Evolutionary conservation across 805 yeast species (phyloP).

Genomic region (Saturnispora serradocipensis): DNA sequence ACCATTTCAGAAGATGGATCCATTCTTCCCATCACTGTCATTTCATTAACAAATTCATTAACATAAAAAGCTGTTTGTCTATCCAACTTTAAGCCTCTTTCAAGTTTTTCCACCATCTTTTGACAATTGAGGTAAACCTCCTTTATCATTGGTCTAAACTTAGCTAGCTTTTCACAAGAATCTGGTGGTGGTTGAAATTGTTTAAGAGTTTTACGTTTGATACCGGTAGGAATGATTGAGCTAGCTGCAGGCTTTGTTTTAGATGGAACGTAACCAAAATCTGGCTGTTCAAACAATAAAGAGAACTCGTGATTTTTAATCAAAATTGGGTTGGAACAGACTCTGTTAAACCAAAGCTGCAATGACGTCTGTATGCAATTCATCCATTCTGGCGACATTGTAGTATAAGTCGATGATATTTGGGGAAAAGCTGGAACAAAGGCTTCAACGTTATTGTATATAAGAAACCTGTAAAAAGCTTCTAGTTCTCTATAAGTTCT

Average conservation of each 20-base stretch:
- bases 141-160: conserved; percentile 81
- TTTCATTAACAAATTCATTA: conserved; percentile 38
- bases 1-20: conserved; percentile 61
- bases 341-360: conserved; percentile 81
- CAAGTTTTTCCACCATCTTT: conserved; percentile 43
- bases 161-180: conserved; percentile 69
- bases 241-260: conserved; percentile 31
- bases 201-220: conserved; percentile 81
- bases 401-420: conserved; percentile 67
- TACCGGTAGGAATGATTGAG: conserved; percentile 65
- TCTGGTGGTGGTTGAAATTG: conserved; percentile 91
- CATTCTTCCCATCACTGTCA: conserved; percentile 32
- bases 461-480: conserved; percentile 66
- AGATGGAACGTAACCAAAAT: conserved; percentile 31
- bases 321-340: conserved; percentile 67
- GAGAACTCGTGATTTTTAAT: conserved; percentile 83
- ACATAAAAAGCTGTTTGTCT: conserved; percentile 39
- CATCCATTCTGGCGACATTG: conserved; percentile 76
- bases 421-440: conserved; percentile 85
- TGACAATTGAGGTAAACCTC: conserved; percentile 53
- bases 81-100: conserved; percentile 48
- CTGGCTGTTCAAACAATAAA: conserved; percentile 42
- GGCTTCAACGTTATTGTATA: conserved; percentile 79
- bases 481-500: conserved; percentile 74
- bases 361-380: conserved; percentile 45